Conservation (phyloP, 345 rosid species). For the Tarenaya hassleriana region DNA sequence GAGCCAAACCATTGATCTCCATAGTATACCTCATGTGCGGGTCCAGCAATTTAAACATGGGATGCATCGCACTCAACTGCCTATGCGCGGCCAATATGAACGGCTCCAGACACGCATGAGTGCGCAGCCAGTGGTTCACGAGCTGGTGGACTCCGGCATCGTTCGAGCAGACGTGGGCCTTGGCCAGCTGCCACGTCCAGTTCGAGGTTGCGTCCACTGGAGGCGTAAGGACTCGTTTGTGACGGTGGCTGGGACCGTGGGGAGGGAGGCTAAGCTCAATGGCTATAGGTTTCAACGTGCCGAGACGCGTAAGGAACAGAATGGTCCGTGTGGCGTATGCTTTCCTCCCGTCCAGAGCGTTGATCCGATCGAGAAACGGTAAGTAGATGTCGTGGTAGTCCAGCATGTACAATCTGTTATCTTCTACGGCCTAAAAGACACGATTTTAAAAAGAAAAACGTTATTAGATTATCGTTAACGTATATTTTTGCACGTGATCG, state of each 20-base stretch:
- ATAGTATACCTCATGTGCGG: constrained; percentile 95
- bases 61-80: constrained; percentile 93
- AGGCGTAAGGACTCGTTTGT: constrained; percentile 79
- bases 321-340: constrained; percentile 87
- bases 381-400: constrained; percentile 81
- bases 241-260: constrained; percentile 29
- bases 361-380: constrained; percentile 78
- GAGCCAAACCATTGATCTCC: constrained; percentile 85
- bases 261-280: constrained; percentile 83
- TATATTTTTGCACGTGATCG: too few species aligned
- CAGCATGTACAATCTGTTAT: constrained; percentile 61
- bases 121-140: constrained; percentile 81
- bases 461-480: too few species aligned
- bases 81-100: constrained; percentile 95
- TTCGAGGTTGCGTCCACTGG: constrained; percentile 67
- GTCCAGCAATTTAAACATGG: constrained; percentile 78
- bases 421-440: constrained; percentile 62
- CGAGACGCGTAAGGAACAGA: constrained; percentile 55
- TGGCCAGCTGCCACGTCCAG: constrained; percentile 96
- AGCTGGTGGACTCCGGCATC: constrained; percentile 96
- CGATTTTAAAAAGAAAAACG: neutral
- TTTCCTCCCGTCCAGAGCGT: constrained; percentile 78
- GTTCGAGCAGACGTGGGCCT: constrained; percentile 90
- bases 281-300: constrained; percentile 85
- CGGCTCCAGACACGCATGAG: constrained; percentile 86